Percentiles rank a stretch among this genome's conserved stretches.
These are phyloP conservation scores for Pseudozyma flocculosa DNA, from an alignment of 1,284 basidiomycete genomes.

Conservation along the genomic window DNA sequence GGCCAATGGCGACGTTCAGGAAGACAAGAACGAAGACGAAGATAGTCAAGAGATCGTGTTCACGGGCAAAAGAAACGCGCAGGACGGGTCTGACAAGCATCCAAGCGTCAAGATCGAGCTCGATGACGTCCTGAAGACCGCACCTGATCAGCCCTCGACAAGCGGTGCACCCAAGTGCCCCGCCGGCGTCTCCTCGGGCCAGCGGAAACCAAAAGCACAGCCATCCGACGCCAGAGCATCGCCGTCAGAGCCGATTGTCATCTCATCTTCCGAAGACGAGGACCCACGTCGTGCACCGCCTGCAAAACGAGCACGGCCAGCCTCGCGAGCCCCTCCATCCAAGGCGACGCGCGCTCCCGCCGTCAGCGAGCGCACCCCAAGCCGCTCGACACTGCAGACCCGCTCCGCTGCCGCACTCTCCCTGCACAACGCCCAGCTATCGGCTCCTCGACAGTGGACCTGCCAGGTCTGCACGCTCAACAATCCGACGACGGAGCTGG, in stretches of 20 bases:
- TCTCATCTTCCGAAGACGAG: too few species aligned
- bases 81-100: background rate
- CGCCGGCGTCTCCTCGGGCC: too few species aligned
- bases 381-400: conserved; percentile 8
- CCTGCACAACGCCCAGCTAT: background rate
- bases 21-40: conserved; percentile 2
- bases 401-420: conserved; percentile 4
- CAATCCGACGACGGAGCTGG: conserved; percentile 6
- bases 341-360: background rate
- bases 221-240: too few species aligned
- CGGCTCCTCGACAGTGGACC: conserved; percentile 10
- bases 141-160: background rate
- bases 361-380: background rate
- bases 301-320: too few species aligned
- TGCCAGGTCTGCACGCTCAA: conserved; percentile 29
- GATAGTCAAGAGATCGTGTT: background rate
- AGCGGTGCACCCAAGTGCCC: too few species aligned
- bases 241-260: background rate
- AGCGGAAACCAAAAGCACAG: too few species aligned
- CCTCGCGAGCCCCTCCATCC: background rate
- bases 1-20: too few species aligned
- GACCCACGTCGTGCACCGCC: too few species aligned
- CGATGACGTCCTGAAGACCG: background rate
- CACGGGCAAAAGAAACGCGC: too few species aligned
- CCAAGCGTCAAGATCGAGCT: background rate